Percentiles rank a stretch among this genome's conserved stretches.
Conservation (phyloP, 352 stramenopile species). For the Lagenidium giganteum region DNA sequence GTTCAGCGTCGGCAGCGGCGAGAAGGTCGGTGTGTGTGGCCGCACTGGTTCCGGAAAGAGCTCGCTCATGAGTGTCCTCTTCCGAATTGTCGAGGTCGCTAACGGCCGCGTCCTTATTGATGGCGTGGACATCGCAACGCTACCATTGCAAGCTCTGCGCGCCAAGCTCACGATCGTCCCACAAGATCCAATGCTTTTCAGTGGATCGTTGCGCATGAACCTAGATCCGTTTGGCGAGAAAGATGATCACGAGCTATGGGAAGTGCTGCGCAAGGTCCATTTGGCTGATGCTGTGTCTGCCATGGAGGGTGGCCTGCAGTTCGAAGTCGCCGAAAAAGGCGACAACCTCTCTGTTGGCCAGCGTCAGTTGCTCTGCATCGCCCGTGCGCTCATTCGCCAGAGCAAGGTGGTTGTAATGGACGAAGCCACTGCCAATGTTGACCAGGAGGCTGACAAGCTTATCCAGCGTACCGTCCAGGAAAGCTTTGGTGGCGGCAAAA, state of each 20-base stretch:
- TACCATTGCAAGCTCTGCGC: slow-evolving; percentile 73
- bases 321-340: slow-evolving; percentile 81
- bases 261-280: slow-evolving; percentile 53
- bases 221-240: slow-evolving; percentile 85
- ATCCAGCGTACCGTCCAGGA: slow-evolving; percentile 65
- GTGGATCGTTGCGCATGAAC: slow-evolving; percentile 80
- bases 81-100: slow-evolving; percentile 77
- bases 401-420: slow-evolving; percentile 91
- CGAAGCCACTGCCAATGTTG: slow-evolving; percentile 84
- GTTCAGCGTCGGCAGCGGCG: slow-evolving; percentile 47
- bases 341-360: slow-evolving; percentile 89
- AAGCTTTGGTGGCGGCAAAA: slow-evolving; percentile 71
- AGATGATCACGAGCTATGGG: slow-evolving; percentile 47
- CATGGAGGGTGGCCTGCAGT: slow-evolving; percentile 45
- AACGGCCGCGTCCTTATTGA: slow-evolving; percentile 77
- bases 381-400: slow-evolving; percentile 79
- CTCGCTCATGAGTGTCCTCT: slow-evolving; percentile 66
- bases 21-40: slow-evolving; percentile 76
- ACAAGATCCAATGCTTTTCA: slow-evolving; percentile 90
- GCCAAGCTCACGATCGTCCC: slow-evolving; percentile 74
- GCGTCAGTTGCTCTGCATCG: slow-evolving; percentile 90
- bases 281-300: slow-evolving; percentile 32
- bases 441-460: slow-evolving; percentile 62
- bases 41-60: slow-evolving; percentile 71
- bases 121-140: slow-evolving; percentile 61